These are phyloP conservation scores for Claviceps cyperi DNA, from an alignment of 2,329 filamentous ascomycete genomes.

Conservation along the genomic window DNA sequence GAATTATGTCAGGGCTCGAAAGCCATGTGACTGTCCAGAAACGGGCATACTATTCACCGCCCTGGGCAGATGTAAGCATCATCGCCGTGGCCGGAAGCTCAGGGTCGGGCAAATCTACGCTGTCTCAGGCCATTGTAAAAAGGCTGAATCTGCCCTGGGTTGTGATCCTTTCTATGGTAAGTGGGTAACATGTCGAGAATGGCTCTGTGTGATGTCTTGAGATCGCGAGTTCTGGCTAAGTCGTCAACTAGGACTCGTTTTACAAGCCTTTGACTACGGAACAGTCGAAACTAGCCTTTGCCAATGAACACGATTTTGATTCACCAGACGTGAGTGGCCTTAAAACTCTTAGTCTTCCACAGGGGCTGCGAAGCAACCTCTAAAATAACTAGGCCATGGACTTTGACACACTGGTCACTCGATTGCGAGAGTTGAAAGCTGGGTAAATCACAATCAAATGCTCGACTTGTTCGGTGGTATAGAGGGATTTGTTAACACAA, in stretches of 20 bases:
- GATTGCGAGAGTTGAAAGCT: conserved; percentile 70
- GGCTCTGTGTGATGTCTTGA: neutral
- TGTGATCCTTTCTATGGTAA: conserved; percentile 89
- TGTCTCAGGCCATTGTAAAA: conserved; percentile 81
- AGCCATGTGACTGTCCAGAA: conserved; percentile 37
- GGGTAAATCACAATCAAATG: conserved; percentile 44
- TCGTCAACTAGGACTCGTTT: conserved; percentile 67
- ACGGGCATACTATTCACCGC: conserved; percentile 70
- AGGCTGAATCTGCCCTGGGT: conserved; percentile 93
- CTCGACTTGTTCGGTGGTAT: neutral
- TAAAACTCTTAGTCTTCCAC: neutral
- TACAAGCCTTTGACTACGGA: conserved; percentile 80
- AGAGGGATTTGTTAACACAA: neutral
- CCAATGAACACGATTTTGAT: conserved; percentile 92
- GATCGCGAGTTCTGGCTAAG: conserved; percentile 9
- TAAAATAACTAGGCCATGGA: conserved; percentile 53
- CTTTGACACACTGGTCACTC: conserved; percentile 75
- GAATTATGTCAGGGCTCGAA: conserved; percentile 19
- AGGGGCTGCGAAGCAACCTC: neutral
- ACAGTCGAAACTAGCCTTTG: conserved; percentile 66
- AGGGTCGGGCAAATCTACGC: conserved; percentile 84
- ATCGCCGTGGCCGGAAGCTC: conserved; percentile 94
- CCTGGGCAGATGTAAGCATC: conserved; percentile 92
- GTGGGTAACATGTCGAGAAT: conserved; percentile 9
- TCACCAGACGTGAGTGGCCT: conserved; percentile 48